Base-by-base conservation (phyloP, 2,329 filamentous ascomycete species). In the Aspergillus quadricinctus region DNA sequence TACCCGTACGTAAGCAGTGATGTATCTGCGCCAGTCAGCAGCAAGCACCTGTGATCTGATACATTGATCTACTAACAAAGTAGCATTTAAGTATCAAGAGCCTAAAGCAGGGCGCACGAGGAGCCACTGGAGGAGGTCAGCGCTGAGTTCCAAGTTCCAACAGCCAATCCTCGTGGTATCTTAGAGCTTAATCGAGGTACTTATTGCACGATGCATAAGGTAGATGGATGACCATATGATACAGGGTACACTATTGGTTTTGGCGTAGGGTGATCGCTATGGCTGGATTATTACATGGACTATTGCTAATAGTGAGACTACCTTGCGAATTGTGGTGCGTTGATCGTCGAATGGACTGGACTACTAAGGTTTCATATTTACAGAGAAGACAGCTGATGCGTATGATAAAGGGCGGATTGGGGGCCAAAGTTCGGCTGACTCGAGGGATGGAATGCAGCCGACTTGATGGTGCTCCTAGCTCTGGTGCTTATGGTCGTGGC, bases 371-470 rank as follows among this genome's bases (percentile, higher is more conserved):
- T 17, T 6, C 17, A 37, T 37, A 5, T 17, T 17, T 37, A 1
- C 31, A 37, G 31, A 37, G 31, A 14, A 37, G 31, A 37, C 31
- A 37, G 31, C 4, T 17, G 31, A 5, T 17, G 11, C 1, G 31
- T 35, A 17, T 35, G 31, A 35, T 35, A 35, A 35, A 35, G 31
- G 31, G 14, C 31, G 31, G 17, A n/a, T 29, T 50, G 48, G 53
- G 49, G 48, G 52, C 48, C 9, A 41, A 43, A 51, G 48, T 31
- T 37, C 40, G 46, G 28, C 46, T 37, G 28, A 53, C 50, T 56
- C 46, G 54, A 53, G 54, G 54, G 41, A 54, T 54, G 55, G 46
- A 52, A 50, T 50, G 37, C 31, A 27, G 4, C 41, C 41, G 41
- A 21, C 41, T 45, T 21, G n/a, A 8, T 19, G 41, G 40, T 43